Conservation (phyloP, 2,329 filamentous ascomycete genomes). For the Fusarium miscanthi region DNA sequence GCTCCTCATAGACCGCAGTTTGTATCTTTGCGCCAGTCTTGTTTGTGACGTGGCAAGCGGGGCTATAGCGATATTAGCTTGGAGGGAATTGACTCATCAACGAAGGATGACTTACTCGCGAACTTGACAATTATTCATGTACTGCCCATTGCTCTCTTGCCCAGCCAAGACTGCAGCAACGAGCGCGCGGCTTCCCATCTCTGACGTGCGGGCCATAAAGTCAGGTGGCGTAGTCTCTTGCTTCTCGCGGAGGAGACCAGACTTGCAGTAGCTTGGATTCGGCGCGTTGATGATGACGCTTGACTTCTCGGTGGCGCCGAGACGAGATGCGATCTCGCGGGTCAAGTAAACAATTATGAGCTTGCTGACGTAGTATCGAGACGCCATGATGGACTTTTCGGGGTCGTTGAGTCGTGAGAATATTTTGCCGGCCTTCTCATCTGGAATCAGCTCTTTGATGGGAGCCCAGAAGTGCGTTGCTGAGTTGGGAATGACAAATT, state of each 20-base stretch:
- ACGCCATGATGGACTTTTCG: conserved; percentile 42
- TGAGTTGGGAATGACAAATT: conserved; percentile 40
- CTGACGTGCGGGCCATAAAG: conserved; percentile 56
- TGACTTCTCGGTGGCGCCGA: neutral
- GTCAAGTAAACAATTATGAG: conserved; percentile 47
- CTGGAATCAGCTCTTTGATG: conserved; percentile 36
- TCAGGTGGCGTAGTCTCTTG: neutral
- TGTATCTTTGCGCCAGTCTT: conserved; percentile 47
- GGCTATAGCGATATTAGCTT: neutral
- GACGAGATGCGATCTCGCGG: conserved; percentile 45
- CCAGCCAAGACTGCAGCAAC: conserved; percentile 47
- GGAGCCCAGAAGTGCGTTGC: conserved; percentile 44
- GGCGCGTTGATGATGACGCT: conserved; percentile 52
- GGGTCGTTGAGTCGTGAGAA: conserved; percentile 48
- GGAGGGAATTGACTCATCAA: no score
- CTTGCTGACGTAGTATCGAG: conserved; percentile 49
- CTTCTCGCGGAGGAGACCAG: conserved; percentile 41
- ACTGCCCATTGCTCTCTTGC: conserved; percentile 49
- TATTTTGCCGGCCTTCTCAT: conserved; percentile 22
- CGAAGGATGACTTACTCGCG: conserved; percentile 26
- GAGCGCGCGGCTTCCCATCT: conserved; percentile 55
- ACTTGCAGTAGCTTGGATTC: conserved; percentile 57
- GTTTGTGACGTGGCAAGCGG: conserved; percentile 48
- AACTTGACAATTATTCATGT: conserved; percentile 49
- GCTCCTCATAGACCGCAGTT: conserved; percentile 48